A percentile compares a stretch with the other conserved stretches of the same genome.
phyloP scores from a whole-genome alignment of 345 rosid species.

The Linum tenue region DNA sequence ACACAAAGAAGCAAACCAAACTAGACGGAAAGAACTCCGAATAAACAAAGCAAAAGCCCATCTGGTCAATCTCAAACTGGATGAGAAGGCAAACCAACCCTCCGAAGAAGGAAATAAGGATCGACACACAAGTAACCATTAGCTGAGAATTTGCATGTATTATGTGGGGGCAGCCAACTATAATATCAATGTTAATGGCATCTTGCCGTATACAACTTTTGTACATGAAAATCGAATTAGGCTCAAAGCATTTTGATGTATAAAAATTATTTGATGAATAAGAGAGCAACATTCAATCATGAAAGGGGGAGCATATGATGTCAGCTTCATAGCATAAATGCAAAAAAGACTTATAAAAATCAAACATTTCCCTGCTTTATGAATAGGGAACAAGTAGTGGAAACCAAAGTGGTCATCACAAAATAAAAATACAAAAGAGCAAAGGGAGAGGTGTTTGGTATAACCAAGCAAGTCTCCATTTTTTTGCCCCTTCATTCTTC shows the following conservation, averaged over 20 bases:
- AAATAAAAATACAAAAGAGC: neutral
- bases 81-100: neutral
- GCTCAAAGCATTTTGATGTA: no score
- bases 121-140: no score
- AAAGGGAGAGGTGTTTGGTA: no score
- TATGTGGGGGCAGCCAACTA: neutral
- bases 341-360: neutral
- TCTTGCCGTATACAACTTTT: no score
- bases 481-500: no score
- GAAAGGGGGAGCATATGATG: no score
- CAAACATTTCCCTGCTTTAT: slow-evolving; percentile 16
- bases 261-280: no score
- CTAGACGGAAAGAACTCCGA: no score
- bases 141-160: neutral
- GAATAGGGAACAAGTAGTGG: slow-evolving; percentile 30
- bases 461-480: no score
- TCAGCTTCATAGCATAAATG: neutral
- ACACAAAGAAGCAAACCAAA: no score
- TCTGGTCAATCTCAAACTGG: neutral
- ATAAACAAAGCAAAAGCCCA: neutral
- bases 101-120: neutral
- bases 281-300: neutral
- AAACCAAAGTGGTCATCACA: slow-evolving; percentile 14
- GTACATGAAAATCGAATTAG: no score
- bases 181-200: no score